Conservation (phyloP, 352 stramenopile genomes). For the Phytophthora litchii region DNA sequence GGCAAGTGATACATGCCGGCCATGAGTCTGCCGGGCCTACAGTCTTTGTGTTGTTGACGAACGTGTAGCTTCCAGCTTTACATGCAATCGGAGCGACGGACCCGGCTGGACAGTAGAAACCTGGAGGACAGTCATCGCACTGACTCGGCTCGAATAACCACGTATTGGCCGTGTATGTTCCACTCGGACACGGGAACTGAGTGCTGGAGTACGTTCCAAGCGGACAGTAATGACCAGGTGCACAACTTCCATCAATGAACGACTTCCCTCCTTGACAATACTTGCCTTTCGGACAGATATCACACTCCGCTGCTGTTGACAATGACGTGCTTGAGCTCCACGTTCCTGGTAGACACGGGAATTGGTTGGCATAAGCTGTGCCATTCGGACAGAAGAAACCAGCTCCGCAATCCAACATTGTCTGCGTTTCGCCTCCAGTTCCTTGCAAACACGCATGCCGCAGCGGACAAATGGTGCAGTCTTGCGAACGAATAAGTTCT, state of each 20-base stretch:
- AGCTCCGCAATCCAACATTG: constrained; percentile 70
- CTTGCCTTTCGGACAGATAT: constrained; percentile 79
- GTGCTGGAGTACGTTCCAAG: constrained; percentile 67
- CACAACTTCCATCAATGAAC: constrained; percentile 73
- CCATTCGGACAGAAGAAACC: constrained; percentile 87
- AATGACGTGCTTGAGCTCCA: constrained; percentile 85
- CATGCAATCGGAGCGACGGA: constrained; percentile 69
- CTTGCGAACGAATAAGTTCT: constrained; percentile 66
- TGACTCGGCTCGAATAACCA: constrained; percentile 77
- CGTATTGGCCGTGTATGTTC: constrained; percentile 80
- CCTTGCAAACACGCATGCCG: constrained; percentile 74
- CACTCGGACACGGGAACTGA: constrained; percentile 83
- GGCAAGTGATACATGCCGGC: constrained; percentile 75
- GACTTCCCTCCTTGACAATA: constrained; percentile 89
- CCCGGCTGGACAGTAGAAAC: constrained; percentile 73
- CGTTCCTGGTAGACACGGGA: constrained; percentile 84
- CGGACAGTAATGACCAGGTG: constrained; percentile 90
- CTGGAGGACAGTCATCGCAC: constrained; percentile 80
- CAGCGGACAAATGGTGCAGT: constrained; percentile 82
- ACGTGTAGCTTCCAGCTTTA: constrained; percentile 77
- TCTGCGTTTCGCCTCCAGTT: constrained; percentile 70
- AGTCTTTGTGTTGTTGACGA: constrained; percentile 70
- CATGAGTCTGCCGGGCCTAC: constrained; percentile 62
- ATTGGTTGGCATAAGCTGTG: constrained; percentile 70
- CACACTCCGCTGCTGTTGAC: constrained; percentile 66